Evolutionary conservation across 805 yeast species (phyloP), one percentile per base, ranked within the genome.

Genomic region (Pichia nanzhaoensis): DNA sequence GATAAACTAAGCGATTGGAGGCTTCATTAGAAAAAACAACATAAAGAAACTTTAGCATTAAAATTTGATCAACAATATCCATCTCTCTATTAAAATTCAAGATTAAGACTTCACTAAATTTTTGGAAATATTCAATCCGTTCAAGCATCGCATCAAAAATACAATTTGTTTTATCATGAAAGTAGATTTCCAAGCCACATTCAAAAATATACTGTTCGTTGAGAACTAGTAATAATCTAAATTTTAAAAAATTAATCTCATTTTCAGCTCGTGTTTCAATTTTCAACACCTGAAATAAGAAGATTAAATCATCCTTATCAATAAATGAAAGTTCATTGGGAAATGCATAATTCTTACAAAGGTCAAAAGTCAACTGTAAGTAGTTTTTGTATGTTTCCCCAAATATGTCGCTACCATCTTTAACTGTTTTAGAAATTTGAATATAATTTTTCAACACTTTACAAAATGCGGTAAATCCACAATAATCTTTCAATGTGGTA

Each of bases 121-220:
- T 68, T 22, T 72, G 72, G 41, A 74, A 77, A 14, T 64, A 58
- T 13, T 67, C 53, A 22, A 66, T 64, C n/a, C 71, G 66, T 27
- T 64, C 58, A 34, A 73, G 65, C 44, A 90, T 59, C 3, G 74
- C 72, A 4, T 71, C 68, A 55, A 84, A 77, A 2, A 85, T 82
- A 47, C 73, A 74, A 54, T 80, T 75, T 17, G 43, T 50, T 1
- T 49, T 49, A 13, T 39, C 47, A 24, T 24, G 28, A 13, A 20
- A 22, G 6, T 24, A 31, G 7, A 52, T 43, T 32, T 60, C 55
- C 4, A 43, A 27, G 62, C 37, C 32, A 41, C 39, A 5, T 46
- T 33, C 5, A 56, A 71, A 55, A 82, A 90, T 78, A 62, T 78
- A 90, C 63, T 90, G 96, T 59, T 90, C 96, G 63, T 90, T 90